Evolutionary conservation across 2,329 filamentous ascomycete species (phyloP), one percentile per base, ranked within the genome.

Genomic region (Ilyonectria mors-panacis): DNA sequence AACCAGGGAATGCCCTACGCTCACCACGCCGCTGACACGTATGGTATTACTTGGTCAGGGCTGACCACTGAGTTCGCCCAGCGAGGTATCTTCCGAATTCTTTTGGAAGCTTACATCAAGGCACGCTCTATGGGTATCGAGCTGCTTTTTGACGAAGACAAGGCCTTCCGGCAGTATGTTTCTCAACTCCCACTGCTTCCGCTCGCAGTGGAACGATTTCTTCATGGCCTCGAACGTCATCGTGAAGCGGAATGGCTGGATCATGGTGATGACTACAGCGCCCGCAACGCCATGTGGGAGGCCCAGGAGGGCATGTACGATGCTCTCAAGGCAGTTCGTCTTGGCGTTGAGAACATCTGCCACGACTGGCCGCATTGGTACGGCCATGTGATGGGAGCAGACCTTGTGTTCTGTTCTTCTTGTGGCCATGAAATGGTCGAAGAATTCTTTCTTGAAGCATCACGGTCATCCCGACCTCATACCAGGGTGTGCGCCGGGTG

Each of bases 101-200:
- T 82, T 3, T 56, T 82, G 12, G 78, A 81, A 42, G 79, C 78
- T 0, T 78, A 78, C 6, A 64, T 81, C 28, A 82, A 82, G 59
- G 69, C 79, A 1, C 72, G 69, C 9, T 45, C 57, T 1, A 78
- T 82, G 76, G 66, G 68, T 0, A 62, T 82, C 2, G 58, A 56
- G 0, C 61, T 80, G 3, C 66, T 82, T 0, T 81, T 82, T 57
- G 70, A 75, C 15, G 68, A 76, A 21, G 68, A 69, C 2, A 65
- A 73, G 3, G 79, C 80, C 0, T 78, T 82, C 9, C 66, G 75
- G 26, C 68, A 68, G 0, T 82, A 74, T 21, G 58, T 82, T 0
- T 68, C 62, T 1, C 66, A 73, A 15, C 42, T 82, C 0, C 81
- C 81, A 0, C 74, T 77, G 23, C 42, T 73, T 1, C 77, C 80